Evolutionary conservation across 2,329 filamentous ascomycete genomes (phyloP).

Genomic region (Polychaeton citri): DNA sequence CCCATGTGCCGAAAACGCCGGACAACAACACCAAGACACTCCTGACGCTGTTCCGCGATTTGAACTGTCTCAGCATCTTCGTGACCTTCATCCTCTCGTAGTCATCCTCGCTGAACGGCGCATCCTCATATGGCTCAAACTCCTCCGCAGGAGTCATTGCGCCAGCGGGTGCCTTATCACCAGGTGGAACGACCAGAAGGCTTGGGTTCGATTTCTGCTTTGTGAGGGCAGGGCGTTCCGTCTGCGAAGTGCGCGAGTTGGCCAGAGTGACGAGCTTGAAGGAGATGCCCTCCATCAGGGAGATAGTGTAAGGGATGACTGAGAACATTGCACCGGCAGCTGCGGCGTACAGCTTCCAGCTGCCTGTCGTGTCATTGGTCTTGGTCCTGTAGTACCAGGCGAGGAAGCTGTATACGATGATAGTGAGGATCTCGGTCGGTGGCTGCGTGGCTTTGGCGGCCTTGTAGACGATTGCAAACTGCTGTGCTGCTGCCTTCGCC

Average conservation of each 20-base stretch:
- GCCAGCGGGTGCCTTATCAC: not conserved
- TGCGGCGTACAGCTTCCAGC: constrained; percentile 7
- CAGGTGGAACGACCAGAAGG: not conserved
- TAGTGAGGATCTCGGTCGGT: constrained; percentile 5
- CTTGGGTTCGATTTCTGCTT: not conserved
- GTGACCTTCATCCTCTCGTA: constrained; percentile 8
- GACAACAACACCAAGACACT: constrained; percentile 3
- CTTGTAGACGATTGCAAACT: constrained; percentile 5
- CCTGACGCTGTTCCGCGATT: constrained; percentile 3
- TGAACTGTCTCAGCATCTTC: constrained; percentile 6
- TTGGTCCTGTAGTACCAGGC: constrained; percentile 3
- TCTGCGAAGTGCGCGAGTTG: constrained; percentile 1
- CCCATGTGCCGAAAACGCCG: constrained; percentile 5
- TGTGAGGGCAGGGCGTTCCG: not conserved
- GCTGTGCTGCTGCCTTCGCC: constrained; percentile 5
- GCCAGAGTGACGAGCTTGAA: constrained; percentile 5
- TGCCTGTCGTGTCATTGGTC: not conserved
- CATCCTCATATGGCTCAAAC: constrained; percentile 9
- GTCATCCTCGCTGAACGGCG: constrained; percentile 5
- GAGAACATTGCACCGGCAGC: constrained; percentile 5
- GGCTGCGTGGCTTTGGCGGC: constrained; percentile 4
- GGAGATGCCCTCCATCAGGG: constrained; percentile 4
- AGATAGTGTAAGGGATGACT: constrained; percentile 5
- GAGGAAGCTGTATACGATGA: constrained; percentile 5
- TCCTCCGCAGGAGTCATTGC: constrained; percentile 7